Percentiles rank a stretch among this genome's conserved stretches.
phyloP scores from a whole-genome alignment of 306 rosid species.

The Crataegus laevigata region DNA sequence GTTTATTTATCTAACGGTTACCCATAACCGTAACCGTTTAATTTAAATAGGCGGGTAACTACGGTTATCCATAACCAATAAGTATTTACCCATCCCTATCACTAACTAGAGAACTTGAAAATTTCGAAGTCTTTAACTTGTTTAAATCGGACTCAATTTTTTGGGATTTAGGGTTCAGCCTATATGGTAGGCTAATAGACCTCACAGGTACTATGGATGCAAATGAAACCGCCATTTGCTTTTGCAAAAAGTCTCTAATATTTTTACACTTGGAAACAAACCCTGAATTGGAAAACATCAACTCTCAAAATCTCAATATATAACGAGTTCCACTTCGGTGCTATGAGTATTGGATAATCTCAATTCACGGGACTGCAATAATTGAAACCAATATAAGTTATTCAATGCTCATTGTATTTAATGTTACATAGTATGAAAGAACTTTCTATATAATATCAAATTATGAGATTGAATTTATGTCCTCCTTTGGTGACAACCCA shows the following conservation, averaged over 20 bases:
- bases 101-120: constrained; percentile 15
- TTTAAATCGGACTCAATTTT: constrained; percentile 43
- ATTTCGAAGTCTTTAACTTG: constrained; percentile 32
- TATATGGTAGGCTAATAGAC: constrained; percentile 73
- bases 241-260: background rate
- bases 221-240: constrained; percentile 11
- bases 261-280: background rate
- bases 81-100: no score
- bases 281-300: background rate
- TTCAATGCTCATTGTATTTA: no score
- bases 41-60: no score
- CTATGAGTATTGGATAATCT: no score
- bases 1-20: no score
- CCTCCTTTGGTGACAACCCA: background rate
- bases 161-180: constrained; percentile 41
- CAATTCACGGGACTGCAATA: no score
- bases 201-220: constrained; percentile 34
- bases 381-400: no score
- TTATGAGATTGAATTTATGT: background rate
- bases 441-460: background rate
- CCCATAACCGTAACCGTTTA: no score
- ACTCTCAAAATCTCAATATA: background rate
- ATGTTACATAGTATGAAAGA: no score
- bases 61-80: no score
- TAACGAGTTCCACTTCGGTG: background rate